Conservation (phyloP, 2,329 filamentous ascomycete genomes). For the Pseudogymnoascus sp. region DNA sequence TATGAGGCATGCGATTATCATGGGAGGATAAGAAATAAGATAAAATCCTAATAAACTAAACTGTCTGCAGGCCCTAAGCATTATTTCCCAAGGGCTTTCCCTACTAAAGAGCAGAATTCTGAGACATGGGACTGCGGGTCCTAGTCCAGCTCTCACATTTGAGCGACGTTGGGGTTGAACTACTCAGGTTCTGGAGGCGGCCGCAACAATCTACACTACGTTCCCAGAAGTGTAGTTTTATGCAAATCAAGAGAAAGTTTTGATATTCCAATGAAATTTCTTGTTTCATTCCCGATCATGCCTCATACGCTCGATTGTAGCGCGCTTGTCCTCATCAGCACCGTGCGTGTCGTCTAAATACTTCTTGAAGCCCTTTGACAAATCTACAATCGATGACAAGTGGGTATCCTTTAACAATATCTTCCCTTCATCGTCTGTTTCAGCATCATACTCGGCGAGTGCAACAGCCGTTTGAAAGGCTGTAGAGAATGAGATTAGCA, state of each 20-base stretch:
- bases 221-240: too few species aligned
- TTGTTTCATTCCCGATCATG: not conserved
- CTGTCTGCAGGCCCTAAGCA: too few species aligned
- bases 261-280: not conserved
- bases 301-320: not conserved
- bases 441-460: slow-evolving; percentile 14
- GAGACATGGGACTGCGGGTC: too few species aligned
- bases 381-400: slow-evolving; percentile 11
- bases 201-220: too few species aligned
- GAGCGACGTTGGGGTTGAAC: too few species aligned
- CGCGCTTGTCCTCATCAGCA: slow-evolving; percentile 9
- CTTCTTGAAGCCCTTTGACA: slow-evolving; percentile 11
- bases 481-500: not conserved
- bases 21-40: too few species aligned
- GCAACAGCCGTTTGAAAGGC: slow-evolving; percentile 15
- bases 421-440: slow-evolving; percentile 12
- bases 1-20: too few species aligned
- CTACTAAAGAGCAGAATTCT: too few species aligned
- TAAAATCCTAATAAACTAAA: too few species aligned
- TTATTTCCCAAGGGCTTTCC: too few species aligned
- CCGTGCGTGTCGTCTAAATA: slow-evolving; percentile 10
- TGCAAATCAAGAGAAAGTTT: not conserved
- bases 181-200: too few species aligned
- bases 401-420: slow-evolving; percentile 11
- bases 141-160: too few species aligned